Evolutionary conservation across 2,329 filamentous ascomycete genomes (phyloP), one percentile per base, ranked within the genome.

Genomic region (Lachnellula cervina): DNA sequence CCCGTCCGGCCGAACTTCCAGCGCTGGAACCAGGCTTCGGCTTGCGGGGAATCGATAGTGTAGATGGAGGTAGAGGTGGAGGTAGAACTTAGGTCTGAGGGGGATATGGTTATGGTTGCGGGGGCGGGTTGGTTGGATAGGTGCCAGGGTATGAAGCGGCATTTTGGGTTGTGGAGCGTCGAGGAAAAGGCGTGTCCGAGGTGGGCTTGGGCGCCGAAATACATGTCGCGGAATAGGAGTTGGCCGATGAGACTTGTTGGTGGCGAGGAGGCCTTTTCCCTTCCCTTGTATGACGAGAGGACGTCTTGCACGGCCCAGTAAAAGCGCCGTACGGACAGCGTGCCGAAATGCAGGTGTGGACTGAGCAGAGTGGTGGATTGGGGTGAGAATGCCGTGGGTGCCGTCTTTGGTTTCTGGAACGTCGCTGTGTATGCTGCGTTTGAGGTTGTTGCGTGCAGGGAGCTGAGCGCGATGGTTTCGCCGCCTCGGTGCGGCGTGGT

Each of bases 191-290:
- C 64, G 34, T 79, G 75, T 0, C 88, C 88, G 1, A 90, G 73
- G 0, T 81, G 78, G 0, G 87, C 86, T 67, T 92, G 87, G 0
- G 88, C 87, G 14, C 81, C 87, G 63, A 92, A 91, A 70, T 91
- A 92, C 88, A 92, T 92, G 67, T 92, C 88, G 16, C 88, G 79
- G 69, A 92, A 92, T 11, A 90, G 74, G 1, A 92, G 71, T 63
- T 92, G 88, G 2, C 88, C 88, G 0, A 80, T 84, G 16, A 92
- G 70, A 58, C 82, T 88, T n/a, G 82, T 82, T 0, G 88, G 88
- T 0, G 86, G 83, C 2, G 72, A 62, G 0, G 77, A 77, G 2
- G 74, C 72, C 28, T 76, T 73, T 7, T 82, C 86, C 25, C 76
- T 73, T 7, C 82, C 86, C 2, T 80, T 80, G 63, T 82, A 83